Base-by-base conservation (phyloP, 768 basidiomycete species). In the Phylloporus arenicola region DNA sequence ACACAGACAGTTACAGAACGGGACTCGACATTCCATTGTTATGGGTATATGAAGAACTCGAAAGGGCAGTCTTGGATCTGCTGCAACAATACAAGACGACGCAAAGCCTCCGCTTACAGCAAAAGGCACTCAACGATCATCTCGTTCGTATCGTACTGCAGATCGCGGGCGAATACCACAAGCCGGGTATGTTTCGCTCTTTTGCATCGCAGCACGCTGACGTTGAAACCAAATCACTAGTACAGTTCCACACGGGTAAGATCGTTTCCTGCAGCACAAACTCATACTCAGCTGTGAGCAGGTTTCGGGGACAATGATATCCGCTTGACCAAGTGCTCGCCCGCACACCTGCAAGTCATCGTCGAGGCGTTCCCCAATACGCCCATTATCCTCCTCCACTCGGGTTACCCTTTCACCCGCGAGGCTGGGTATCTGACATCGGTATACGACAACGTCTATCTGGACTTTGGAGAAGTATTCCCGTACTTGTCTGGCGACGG, bases 391-490 rank as follows among this genome's bases (percentile, higher is more conserved):
- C 72, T 91, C 14, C 72, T 91, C 1, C 88, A 90, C 59, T 75
- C 85, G 4, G 75, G 82, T n/a, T 91, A 90, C 58, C 88, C 88
- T 0, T 89, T 77, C 63, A 85, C 81, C 4, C 77, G 83, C 37
- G 88, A 91, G 50, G 87, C 86, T 6, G 86, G 84, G 6, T 91
- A 90, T 64, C 74, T 91, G 44, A 73, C 85, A 0, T 71, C 86
- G 0, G 78, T 84, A 11, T 88, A 88, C 56, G 61, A 71, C 44
- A 90, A 90, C 54, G 87, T 88, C 11, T 89, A 77, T 58, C 70
- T 89, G 40, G 88, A 91, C 64, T 86, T 90, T 62, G 88, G 88
- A 35, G 84, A 86, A 76, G 71, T 88, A 17, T 90, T 88, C 54
- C 86, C 86, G 0, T 70, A 79, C 48, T 69, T 90, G 37, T 84